These are phyloP conservation scores for Boletus sensibilis DNA, from an alignment of 768 basidiomycete genomes.

Conservation along the genomic window DNA sequence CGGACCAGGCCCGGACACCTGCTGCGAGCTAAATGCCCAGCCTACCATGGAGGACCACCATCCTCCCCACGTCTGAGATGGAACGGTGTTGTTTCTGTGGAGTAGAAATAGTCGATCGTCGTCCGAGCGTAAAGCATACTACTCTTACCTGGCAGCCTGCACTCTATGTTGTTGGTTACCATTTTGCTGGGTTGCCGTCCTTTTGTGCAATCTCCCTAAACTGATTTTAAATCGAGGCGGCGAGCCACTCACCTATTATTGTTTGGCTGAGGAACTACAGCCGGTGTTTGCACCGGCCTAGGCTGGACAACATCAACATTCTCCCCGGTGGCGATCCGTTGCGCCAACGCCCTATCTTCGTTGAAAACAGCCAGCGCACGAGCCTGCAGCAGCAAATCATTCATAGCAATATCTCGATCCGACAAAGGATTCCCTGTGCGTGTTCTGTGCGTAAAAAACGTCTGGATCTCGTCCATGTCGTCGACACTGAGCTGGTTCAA, in stretches of 20 bases:
- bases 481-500: conserved; percentile 17
- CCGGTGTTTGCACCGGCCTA: not conserved
- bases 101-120: not conserved
- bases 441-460: conserved; percentile 3
- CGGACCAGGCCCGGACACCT: not conserved
- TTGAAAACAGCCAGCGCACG: conserved; percentile 13
- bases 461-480: conserved; percentile 22
- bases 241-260: not conserved
- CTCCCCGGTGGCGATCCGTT: conserved; percentile 14
- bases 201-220: conserved; percentile 5
- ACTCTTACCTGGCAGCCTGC: conserved; percentile 12
- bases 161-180: not conserved
- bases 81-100: not conserved
- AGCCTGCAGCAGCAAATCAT: conserved; percentile 26
- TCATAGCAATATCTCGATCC: conserved; percentile 27
- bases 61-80: conserved; percentile 15
- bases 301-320: not conserved
- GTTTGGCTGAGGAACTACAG: not conserved
- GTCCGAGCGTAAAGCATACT: not conserved
- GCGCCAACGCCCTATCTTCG: conserved; percentile 25
- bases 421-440: conserved; percentile 11
- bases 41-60: conserved; percentile 21
- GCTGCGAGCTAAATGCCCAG: not conserved
- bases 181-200: conserved; percentile 1
- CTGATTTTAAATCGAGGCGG: not conserved